Percentiles rank a stretch among this genome's conserved stretches.
Conservation (phyloP, 768 basidiomycete genomes). For the Chlorophyllum brunneum region DNA sequence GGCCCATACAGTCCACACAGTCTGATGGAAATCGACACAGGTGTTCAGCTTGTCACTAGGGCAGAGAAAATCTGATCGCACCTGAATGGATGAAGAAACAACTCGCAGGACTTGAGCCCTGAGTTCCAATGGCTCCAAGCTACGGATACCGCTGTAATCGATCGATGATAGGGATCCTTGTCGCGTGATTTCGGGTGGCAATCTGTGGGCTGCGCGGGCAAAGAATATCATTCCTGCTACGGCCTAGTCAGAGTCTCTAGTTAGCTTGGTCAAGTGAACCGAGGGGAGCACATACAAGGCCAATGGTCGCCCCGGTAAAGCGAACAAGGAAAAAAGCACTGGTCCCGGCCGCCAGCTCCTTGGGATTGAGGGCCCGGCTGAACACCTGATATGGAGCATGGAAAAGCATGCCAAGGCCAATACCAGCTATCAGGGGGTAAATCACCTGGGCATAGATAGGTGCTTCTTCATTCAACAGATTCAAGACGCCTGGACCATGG, state of each 20-base stretch:
- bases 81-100: constrained; percentile 63
- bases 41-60: constrained; percentile 9
- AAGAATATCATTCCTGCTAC: constrained; percentile 75
- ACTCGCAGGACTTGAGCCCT: constrained; percentile 45
- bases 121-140: constrained; percentile 41
- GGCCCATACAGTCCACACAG: constrained; percentile 70
- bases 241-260: constrained; percentile 42
- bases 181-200: constrained; percentile 46
- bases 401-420: constrained; percentile 81
- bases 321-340: constrained; percentile 86
- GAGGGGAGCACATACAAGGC: constrained; percentile 49
- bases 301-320: constrained; percentile 82
- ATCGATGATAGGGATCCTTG: constrained; percentile 42
- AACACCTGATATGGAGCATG: constrained; percentile 85
- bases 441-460: constrained; percentile 38
- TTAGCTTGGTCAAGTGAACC: neutral
- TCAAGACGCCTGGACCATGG: constrained; percentile 56
- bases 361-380: constrained; percentile 56
- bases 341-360: constrained; percentile 73
- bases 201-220: constrained; percentile 39
- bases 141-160: constrained; percentile 48
- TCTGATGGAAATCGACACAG: constrained; percentile 31
- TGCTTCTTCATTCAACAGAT: constrained; percentile 53
- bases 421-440: constrained; percentile 70
- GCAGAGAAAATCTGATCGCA: constrained; percentile 28